Base-by-base conservation (phyloP, 2,329 filamentous ascomycete genomes). In the Diaporthe sp. region DNA sequence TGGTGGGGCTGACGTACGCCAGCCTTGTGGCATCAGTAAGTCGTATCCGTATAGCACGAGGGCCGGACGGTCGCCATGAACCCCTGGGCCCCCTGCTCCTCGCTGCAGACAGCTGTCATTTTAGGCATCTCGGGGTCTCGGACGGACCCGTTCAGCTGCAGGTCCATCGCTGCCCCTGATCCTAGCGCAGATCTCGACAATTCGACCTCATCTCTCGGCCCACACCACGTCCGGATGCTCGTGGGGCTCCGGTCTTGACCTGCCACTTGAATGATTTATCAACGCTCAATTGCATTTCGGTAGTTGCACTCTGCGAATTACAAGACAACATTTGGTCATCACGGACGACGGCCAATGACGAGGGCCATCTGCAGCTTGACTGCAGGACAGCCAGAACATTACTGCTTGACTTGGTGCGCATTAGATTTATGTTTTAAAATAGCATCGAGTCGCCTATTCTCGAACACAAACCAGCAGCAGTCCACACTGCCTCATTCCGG, bases 111-210 rank as follows among this genome's bases (percentile, higher is more conserved):
- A 55, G 49, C 65, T 70, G 65, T 70, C 65, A 70, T 70, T 70
- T 49, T 70, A 55, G 65, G 49, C 12, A 25, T 22, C 42, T 55
- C 65, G 65, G 65, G 65, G 49, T 70, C 49, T 70, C 49, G 65
- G 65, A 70, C 49, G 34, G 65, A 42, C 65, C 65, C 65, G 65
- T 55, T 53, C 65, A 28, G 65, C 65, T 70, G 65, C 65, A 70
- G 46, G 65, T 70, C 46, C 31, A 39, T 28, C 17, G 39, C 7
- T 34, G 46, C 65, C 65, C 65, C 65, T 55, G 65, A 70, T 70
- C 65, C 65, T 42, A 42, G 65, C 65, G 65, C 49, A 70, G 65
- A 70, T 70, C 65, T 42, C 34, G 15, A 55, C 22, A 42, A 55
- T 12, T 39, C 34, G 34, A 55, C 65, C 34, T 70, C 65, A 55